Evolutionary conservation across 2,329 filamentous ascomycete species (phyloP).

Genomic region (Pseudocercospora musae): DNA sequence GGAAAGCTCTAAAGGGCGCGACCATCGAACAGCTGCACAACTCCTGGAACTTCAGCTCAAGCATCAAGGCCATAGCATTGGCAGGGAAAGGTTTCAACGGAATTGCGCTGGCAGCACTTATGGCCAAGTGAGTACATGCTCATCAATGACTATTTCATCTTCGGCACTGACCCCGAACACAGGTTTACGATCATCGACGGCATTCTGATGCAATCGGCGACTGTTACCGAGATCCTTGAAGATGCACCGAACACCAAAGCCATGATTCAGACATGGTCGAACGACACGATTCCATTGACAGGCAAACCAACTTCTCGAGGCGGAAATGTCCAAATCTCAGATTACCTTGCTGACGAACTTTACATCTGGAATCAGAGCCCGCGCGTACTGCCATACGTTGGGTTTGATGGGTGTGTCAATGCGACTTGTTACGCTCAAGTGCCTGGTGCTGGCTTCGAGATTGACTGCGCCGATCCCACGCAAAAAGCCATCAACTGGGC

Average conservation of each 20-base stretch:
- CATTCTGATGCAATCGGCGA: not conserved
- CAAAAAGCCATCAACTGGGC: not conserved
- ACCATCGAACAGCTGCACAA: slow-evolving; percentile 19
- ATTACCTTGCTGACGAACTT: not conserved
- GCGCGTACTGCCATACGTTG: not conserved
- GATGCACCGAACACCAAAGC: not conserved
- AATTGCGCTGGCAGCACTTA: not conserved
- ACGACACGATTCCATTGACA: not conserved
- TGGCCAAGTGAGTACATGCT: slow-evolving; percentile 1
- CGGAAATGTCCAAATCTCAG: not conserved
- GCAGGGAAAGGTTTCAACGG: not conserved
- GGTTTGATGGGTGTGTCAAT: slow-evolving; percentile 3
- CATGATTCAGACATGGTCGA: not conserved
- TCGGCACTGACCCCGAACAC: not conserved
- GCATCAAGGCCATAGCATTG: not conserved
- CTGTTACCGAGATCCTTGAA: not conserved
- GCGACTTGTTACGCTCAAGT: slow-evolving; percentile 16
- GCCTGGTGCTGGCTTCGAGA: slow-evolving; percentile 18
- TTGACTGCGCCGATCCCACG: slow-evolving; percentile 17
- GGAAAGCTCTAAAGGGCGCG: slow-evolving; percentile 22
- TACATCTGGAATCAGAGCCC: slow-evolving; percentile 1
- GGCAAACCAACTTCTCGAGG: not conserved
- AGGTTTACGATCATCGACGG: not conserved
- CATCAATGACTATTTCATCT: not conserved
- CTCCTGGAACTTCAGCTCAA: not conserved